Percentiles rank a stretch among this genome's conserved stretches.
Evolutionary conservation across 2,329 filamentous ascomycete species (phyloP).

Genomic region (Grosmannia serpens): DNA sequence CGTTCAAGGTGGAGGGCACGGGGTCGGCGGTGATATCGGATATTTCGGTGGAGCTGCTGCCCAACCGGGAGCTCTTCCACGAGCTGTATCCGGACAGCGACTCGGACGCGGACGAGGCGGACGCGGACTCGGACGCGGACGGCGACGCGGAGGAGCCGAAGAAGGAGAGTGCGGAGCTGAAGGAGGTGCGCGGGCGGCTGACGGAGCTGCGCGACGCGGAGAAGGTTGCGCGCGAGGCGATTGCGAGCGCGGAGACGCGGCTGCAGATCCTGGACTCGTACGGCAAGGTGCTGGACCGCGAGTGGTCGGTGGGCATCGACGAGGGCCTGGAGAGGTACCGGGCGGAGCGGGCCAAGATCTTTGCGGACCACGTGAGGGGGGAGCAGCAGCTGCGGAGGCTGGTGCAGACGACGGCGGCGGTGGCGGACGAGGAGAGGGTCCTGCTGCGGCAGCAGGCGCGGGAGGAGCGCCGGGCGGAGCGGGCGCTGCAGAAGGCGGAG

Average conservation of each 20-base stretch:
- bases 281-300: constrained; percentile 24
- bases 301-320: constrained; percentile 23
- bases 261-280: constrained; percentile 29
- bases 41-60: constrained; percentile 47
- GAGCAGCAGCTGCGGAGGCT: constrained; percentile 21
- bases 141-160: constrained; percentile 16
- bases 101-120: constrained; percentile 18
- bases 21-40: constrained; percentile 49
- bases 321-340: constrained; percentile 29
- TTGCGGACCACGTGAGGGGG: constrained; percentile 27
- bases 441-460: constrained; percentile 20
- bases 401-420: constrained; percentile 18
- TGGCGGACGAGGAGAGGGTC: constrained; percentile 21
- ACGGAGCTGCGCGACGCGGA: constrained; percentile 19
- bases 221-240: constrained; percentile 18
- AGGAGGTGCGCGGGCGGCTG: constrained; percentile 20
- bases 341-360: constrained; percentile 28
- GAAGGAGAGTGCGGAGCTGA: constrained; percentile 15
- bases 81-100: constrained; percentile 37
- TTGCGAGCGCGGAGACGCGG: constrained; percentile 24
- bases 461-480: constrained; percentile 10
- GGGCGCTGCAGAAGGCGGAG: constrained; percentile 13
- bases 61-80: constrained; percentile 41
- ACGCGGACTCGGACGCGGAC: constrained; percentile 17
- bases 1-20: constrained; percentile 48